A percentile compares a stretch with the other conserved stretches of the same genome.
Evolutionary conservation across 192 early-diverging fungal species (phyloP).

Genomic region (Coemansia erecta): DNA sequence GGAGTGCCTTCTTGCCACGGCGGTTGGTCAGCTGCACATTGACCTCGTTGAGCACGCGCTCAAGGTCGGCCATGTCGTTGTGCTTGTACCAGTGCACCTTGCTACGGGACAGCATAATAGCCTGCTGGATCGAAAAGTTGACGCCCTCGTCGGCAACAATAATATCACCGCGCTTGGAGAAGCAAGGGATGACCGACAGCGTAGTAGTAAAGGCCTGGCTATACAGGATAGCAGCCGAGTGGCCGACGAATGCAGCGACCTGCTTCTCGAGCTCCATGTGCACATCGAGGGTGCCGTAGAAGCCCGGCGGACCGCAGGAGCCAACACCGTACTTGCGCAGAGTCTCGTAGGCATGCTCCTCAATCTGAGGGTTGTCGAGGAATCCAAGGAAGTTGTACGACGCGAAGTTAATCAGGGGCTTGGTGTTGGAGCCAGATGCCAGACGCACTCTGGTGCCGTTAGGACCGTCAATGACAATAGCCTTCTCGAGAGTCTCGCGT

Average conservation of each 20-base stretch:
- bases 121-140: conserved; percentile 87
- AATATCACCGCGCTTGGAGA: conserved; percentile 94
- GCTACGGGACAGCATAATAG: conserved; percentile 85
- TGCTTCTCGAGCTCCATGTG: conserved; percentile 90
- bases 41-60: conserved; percentile 78
- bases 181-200: conserved; percentile 89
- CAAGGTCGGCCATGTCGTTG: conserved; percentile 94
- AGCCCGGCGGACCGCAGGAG: conserved; percentile 92
- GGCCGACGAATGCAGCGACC: conserved; percentile 80
- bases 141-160: conserved; percentile 91
- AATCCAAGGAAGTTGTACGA: conserved; percentile 87
- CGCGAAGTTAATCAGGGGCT: conserved; percentile 69
- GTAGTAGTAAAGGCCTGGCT: conserved; percentile 94
- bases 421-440: conserved; percentile 40
- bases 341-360: conserved; percentile 79
- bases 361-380: conserved; percentile 67
- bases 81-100: conserved; percentile 91
- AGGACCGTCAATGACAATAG: conserved; percentile 67
- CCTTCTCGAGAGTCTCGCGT: conserved; percentile 73
- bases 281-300: conserved; percentile 94
- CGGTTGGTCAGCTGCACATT: conserved; percentile 60
- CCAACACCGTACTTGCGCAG: conserved; percentile 94
- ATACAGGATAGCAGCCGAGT: conserved; percentile 87
- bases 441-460: conserved; percentile 51
- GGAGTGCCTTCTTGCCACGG: conserved; percentile 73